Base-by-base conservation (phyloP, 495 filamentous ascomycete genomes). In the Cenococcum geophilum region DNA sequence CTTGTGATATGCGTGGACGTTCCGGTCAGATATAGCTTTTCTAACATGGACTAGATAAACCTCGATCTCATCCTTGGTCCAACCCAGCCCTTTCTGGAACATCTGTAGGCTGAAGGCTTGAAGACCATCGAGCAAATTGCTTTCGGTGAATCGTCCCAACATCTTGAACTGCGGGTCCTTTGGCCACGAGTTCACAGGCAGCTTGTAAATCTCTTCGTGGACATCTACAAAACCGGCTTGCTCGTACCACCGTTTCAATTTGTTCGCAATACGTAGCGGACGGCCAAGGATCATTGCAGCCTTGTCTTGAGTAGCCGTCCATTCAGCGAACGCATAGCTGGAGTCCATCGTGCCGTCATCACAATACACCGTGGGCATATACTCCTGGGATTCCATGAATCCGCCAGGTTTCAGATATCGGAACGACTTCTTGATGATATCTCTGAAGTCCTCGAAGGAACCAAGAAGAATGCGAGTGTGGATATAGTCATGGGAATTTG, bases 51-150 rank as follows among this genome's bases (percentile, higher is more conserved):
- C 70, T 34, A 78, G 48, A 14, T 75, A 75, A 23, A 73, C 74
- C 58, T 78, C 73, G 32, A 80, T 74, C 55, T 80, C 75, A 18
- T 72, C 68, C 57, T 72, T 72, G 10, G 69, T 63, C 79, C 78
- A 82, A 1, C 70, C 73, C 23, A 80, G 65, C 1, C 69, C 71
- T 45, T 73, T 66, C 21, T 72, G 74, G 53, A 76, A 75, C n/a
- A 72, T 56, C 36, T 70, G 76, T 49, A 77, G 27, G 20, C 69
- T 74, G 34, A 75, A 76, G 5, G 68, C 80, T 56, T 81, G 77
- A 1, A 79, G 52, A 4, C 80, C 78, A 37, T 76, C 72, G 14
- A 78, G 64, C 22, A 76, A 54, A 5, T 71, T 68, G 37, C 73
- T 62, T 64, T 80, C 76, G 61, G 74, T 77, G 63, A 74, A 72